A percentile compares a stretch with the other conserved stretches of the same genome.
These are phyloP conservation scores for Encephalitozoon hellem DNA, from an alignment of 371 early-diverging fungal genomes.

Conservation along the genomic window DNA sequence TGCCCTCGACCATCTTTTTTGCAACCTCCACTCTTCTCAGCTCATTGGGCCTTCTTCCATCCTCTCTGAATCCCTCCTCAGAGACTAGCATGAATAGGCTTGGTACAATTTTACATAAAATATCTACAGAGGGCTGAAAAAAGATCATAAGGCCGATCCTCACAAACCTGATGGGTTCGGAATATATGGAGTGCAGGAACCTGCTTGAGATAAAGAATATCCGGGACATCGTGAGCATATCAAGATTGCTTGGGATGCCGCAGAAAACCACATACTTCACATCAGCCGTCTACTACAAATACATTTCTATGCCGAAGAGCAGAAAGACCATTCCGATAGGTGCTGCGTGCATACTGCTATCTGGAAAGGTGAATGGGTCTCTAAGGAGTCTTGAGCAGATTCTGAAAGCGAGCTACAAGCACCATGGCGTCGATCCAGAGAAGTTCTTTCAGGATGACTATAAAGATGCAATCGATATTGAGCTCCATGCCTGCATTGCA, in stretches of 20 bases:
- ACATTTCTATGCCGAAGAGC: not conserved
- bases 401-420: not conserved
- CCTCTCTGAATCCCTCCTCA: constrained; percentile 28
- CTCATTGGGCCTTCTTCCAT: constrained; percentile 31
- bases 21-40: not conserved
- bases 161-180: not conserved
- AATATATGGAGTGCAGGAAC: not conserved
- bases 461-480: constrained; percentile 4
- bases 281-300: not conserved
- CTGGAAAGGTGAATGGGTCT: not conserved
- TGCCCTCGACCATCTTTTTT: not conserved
- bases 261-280: not conserved
- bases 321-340: not conserved
- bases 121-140: not conserved
- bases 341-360: not conserved
- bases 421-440: not conserved
- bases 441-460: not conserved
- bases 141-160: not conserved
- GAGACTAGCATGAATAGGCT: constrained; percentile 5
- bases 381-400: not conserved
- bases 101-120: not conserved
- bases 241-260: not conserved
- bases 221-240: not conserved
- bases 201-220: not conserved
- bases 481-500: not conserved